phyloP scores from a whole-genome alignment of 148 eudicot genomes.

The Vaccinium vitisidaea region DNA sequence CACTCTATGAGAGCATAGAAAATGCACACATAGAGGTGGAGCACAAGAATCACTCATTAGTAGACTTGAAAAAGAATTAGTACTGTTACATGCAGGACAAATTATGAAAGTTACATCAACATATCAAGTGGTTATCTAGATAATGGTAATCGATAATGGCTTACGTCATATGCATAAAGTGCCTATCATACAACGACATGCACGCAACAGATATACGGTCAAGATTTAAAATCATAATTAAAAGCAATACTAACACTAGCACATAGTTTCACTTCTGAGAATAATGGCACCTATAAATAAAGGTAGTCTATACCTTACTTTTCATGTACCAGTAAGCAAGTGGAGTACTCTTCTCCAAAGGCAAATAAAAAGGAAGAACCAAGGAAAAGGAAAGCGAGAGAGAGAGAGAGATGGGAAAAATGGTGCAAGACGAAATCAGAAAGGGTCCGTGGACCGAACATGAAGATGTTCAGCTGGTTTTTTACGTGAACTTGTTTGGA shows the following conservation, averaged over 20 bases:
- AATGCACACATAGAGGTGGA: not conserved
- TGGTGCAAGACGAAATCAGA: slow-evolving; percentile 55
- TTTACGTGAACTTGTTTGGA: slow-evolving; percentile 88
- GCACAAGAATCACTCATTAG: slow-evolving; percentile 8
- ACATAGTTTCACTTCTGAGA: slow-evolving; percentile 27
- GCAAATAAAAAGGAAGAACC: not conserved
- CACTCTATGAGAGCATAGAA: slow-evolving; percentile 8
- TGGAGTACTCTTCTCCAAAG: slow-evolving; percentile 5
- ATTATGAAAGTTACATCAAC: slow-evolving; percentile 38
- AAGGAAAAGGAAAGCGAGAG: slow-evolving; percentile 16
- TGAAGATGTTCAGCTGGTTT: slow-evolving; percentile 79
- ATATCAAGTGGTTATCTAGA: slow-evolving; percentile 52
- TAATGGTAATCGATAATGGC: slow-evolving; percentile 39
- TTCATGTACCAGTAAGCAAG: slow-evolving; percentile 18
- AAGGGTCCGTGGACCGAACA: slow-evolving; percentile 98
- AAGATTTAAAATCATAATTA: slow-evolving; percentile 38
- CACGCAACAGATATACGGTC: slow-evolving; percentile 58
- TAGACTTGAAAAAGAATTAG: not conserved
- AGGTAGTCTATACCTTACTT: slow-evolving; percentile 6
- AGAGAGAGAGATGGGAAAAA: slow-evolving; percentile 18
- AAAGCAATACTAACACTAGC: slow-evolving; percentile 31
- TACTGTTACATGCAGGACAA: slow-evolving; percentile 7
- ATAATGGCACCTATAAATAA: slow-evolving; percentile 31
- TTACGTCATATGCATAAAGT: slow-evolving; percentile 50
- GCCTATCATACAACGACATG: slow-evolving; percentile 37